Evolutionary conservation across 2,329 filamentous ascomycete species (phyloP).

Genomic region (Berkeleyomyces rouxiae): DNA sequence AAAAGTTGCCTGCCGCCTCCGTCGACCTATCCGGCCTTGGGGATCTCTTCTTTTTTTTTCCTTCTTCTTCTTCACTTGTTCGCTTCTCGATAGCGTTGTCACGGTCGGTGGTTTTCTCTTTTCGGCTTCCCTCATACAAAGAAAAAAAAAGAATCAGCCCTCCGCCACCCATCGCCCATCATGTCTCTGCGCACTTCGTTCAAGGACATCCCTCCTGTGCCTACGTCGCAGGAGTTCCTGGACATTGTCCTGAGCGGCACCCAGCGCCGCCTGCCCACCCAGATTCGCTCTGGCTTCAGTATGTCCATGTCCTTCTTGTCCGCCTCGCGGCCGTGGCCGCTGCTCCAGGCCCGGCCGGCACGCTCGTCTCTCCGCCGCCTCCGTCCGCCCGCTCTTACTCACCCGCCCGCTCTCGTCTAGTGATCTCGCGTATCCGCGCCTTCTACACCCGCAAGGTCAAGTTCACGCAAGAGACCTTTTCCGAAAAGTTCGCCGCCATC

Average conservation of each 20-base stretch:
- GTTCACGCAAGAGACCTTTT: slow-evolving; percentile 92
- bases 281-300: slow-evolving; percentile 90
- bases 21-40: background rate
- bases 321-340: background rate
- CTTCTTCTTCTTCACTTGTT: background rate
- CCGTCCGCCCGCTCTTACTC: background rate
- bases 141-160: background rate
- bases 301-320: slow-evolving; percentile 21
- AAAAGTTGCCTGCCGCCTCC: slow-evolving; percentile 6
- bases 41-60: slow-evolving; percentile 1
- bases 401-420: background rate
- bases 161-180: slow-evolving; percentile 13
- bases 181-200: slow-evolving; percentile 32
- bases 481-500: slow-evolving; percentile 80
- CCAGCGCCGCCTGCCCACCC: slow-evolving; percentile 80
- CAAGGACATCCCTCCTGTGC: slow-evolving; percentile 74
- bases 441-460: slow-evolving; percentile 99
- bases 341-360: background rate
- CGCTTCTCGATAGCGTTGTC: background rate
- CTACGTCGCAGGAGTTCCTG: slow-evolving; percentile 86
- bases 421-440: slow-evolving; percentile 23
- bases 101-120: background rate
- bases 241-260: slow-evolving; percentile 93
- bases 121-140: background rate
- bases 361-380: background rate